Evolutionary conservation across 1,284 basidiomycete genomes (phyloP).

Genomic region (Cryptococcus sp.): DNA sequence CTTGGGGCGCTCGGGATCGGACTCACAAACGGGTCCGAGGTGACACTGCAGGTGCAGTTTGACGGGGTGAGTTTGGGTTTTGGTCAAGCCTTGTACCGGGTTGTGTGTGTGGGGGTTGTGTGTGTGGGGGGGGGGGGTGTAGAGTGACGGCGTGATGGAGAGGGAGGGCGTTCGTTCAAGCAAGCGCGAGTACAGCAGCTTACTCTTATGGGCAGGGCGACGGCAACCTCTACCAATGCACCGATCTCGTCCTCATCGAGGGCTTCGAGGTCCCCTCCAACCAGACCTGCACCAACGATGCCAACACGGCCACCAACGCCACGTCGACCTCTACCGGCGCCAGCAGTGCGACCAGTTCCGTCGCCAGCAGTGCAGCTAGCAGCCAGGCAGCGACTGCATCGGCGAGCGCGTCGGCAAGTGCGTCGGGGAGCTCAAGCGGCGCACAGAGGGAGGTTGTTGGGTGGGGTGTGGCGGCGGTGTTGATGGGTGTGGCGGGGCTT

Average conservation of each 20-base stretch:
- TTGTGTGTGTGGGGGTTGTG: neutral
- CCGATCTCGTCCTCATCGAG: constrained; percentile 64
- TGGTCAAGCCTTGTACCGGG: neutral
- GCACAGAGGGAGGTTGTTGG: constrained; percentile 6
- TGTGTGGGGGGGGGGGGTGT: too few species aligned
- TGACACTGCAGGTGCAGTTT: constrained; percentile 39
- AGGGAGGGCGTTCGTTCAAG: too few species aligned
- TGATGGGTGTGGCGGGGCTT: constrained; percentile 13
- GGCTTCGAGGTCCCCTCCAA: constrained; percentile 53
- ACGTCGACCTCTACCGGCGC: constrained; percentile 9
- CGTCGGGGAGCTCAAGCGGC: constrained; percentile 1
- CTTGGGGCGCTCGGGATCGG: constrained; percentile 53
- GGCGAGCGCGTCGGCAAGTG: neutral
- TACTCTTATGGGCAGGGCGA: constrained; percentile 65
- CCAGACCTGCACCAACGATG: constrained; percentile 50
- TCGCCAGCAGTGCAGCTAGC: constrained; percentile 1
- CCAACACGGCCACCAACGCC: constrained; percentile 1
- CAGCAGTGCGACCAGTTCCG: constrained; percentile 1
- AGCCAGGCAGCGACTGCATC: neutral
- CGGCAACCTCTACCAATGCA: constrained; percentile 67
- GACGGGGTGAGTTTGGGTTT: constrained; percentile 42
- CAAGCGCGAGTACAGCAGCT: neutral
- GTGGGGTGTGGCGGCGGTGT: constrained; percentile 2
- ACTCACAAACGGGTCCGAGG: constrained; percentile 51
- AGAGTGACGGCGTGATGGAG: too few species aligned